phyloP scores from a whole-genome alignment of 2,329 filamentous ascomycete species.

The Leptoxyphium fumago region DNA sequence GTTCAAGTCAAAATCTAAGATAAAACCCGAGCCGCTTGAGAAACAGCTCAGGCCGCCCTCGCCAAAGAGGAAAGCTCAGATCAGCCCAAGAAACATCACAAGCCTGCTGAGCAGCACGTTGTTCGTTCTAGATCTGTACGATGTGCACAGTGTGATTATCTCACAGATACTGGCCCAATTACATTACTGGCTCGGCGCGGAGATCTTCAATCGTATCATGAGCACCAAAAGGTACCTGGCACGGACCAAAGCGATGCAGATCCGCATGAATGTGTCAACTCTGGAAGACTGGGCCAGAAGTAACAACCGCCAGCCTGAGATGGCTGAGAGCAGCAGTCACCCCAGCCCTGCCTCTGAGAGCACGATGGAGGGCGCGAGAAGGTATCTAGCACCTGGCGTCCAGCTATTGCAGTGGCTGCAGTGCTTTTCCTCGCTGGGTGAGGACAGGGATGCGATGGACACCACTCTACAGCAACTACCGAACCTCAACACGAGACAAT shows the following conservation, averaged over 20 bases:
- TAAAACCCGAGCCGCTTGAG: constrained; percentile 76
- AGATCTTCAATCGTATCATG: constrained; percentile 97
- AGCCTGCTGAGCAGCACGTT: constrained; percentile 89
- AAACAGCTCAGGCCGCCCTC: constrained; percentile 86
- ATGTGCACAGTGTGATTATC: constrained; percentile 92
- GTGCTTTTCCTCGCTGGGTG: constrained; percentile 85
- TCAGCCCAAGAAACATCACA: constrained; percentile 86
- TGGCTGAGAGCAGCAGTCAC: constrained; percentile 75
- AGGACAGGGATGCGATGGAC: constrained; percentile 78
- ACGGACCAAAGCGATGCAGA: constrained; percentile 97
- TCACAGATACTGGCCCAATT: constrained; percentile 84
- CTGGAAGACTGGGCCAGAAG: constrained; percentile 90
- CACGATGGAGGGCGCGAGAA: constrained; percentile 68
- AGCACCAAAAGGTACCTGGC: constrained; percentile 88
- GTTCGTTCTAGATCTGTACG: constrained; percentile 96
- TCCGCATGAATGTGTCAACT: constrained; percentile 93
- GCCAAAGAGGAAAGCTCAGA: constrained; percentile 80
- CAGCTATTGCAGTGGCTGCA: constrained; percentile 95
- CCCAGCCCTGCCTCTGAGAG: constrained; percentile 73
- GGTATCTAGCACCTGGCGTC: constrained; percentile 78
- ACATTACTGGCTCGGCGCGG: constrained; percentile 89
- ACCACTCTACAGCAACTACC: constrained; percentile 82
- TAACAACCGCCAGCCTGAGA: constrained; percentile 88
- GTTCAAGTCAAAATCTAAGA: constrained; percentile 79
- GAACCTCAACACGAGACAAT: constrained; percentile 67